A percentile compares a stretch with the other conserved stretches of the same genome.
These are phyloP conservation scores for Phytophthora aleatoria DNA, from an alignment of 352 stramenopile species.

Conservation along the genomic window DNA sequence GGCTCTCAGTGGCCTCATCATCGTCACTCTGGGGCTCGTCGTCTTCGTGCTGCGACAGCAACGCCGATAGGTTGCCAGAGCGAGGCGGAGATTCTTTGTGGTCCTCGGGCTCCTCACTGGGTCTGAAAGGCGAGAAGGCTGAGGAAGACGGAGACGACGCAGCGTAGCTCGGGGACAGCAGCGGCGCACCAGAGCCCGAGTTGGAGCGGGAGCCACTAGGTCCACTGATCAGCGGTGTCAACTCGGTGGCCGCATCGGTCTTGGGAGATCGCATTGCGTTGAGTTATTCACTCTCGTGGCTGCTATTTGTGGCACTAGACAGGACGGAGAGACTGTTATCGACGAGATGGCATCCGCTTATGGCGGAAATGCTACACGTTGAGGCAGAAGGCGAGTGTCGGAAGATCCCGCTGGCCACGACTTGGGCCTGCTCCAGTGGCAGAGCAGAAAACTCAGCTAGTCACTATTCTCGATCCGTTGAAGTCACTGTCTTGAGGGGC, in stretches of 20 bases:
- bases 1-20: conserved; percentile 34
- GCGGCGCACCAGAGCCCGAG: conserved; percentile 17
- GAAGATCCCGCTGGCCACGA: conserved; percentile 1
- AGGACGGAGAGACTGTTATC: conserved; percentile 10
- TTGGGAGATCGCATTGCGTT: conserved; percentile 25
- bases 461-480: neutral
- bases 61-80: conserved; percentile 17
- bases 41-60: conserved; percentile 27
- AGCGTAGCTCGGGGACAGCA: conserved; percentile 55
- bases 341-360: conserved; percentile 11
- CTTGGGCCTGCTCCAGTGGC: neutral
- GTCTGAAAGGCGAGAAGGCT: conserved; percentile 43
- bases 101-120: conserved; percentile 10
- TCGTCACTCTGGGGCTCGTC: conserved; percentile 29
- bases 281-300: neutral
- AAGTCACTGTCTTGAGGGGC: conserved; percentile 1
- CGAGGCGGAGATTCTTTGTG: conserved; percentile 21
- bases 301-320: conserved; percentile 11
- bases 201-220: neutral
- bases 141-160: conserved; percentile 49
- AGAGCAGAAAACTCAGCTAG: conserved; percentile 1
- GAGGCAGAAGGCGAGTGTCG: neutral
- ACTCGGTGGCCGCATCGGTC: conserved; percentile 43
- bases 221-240: conserved; percentile 59
- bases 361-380: neutral